These are phyloP conservation scores for Phaseolus coccineus DNA, from an alignment of 331 rosid genomes.

Conservation along the genomic window DNA sequence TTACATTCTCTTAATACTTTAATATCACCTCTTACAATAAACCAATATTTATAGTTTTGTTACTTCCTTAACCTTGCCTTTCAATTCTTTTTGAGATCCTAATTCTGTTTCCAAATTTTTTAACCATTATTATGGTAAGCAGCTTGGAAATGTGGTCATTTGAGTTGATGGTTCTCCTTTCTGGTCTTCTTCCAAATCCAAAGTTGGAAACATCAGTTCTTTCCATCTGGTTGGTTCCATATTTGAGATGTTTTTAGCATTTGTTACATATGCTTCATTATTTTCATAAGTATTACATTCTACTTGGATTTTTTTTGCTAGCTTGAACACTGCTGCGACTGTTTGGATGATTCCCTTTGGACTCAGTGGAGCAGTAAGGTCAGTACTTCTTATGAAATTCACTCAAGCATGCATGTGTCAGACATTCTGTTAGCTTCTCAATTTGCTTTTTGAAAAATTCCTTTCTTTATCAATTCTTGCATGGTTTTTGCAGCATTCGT, in stretches of 20 bases:
- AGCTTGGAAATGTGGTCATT: slow-evolving; percentile 86
- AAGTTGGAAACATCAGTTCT: slow-evolving; percentile 74
- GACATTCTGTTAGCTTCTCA: neutral
- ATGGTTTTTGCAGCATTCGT: slow-evolving; percentile 61
- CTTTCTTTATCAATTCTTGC: neutral
- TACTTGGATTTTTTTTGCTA: slow-evolving; percentile 40
- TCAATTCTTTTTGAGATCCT: neutral
- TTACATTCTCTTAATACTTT: slow-evolving; percentile 6
- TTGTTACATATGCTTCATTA: neutral
- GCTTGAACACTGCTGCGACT: slow-evolving; percentile 59
- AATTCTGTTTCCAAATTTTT: neutral
- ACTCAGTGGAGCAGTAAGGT: slow-evolving; percentile 76
- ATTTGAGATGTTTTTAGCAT: neutral
- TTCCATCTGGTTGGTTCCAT: slow-evolving; percentile 61
- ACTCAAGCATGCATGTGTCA: neutral
- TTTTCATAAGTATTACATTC: neutral
- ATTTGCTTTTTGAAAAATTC: neutral
- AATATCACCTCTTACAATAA: neutral
- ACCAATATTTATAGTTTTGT: neutral
- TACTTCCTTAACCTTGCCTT: neutral
- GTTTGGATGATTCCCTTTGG: slow-evolving; percentile 80
- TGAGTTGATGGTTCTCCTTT: slow-evolving; percentile 68
- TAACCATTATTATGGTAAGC: slow-evolving; percentile 36
- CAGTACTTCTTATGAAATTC: slow-evolving; percentile 29
- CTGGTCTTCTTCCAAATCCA: slow-evolving; percentile 83